Conservation (phyloP, 805 yeast species). For the Candida easanensis region DNA sequence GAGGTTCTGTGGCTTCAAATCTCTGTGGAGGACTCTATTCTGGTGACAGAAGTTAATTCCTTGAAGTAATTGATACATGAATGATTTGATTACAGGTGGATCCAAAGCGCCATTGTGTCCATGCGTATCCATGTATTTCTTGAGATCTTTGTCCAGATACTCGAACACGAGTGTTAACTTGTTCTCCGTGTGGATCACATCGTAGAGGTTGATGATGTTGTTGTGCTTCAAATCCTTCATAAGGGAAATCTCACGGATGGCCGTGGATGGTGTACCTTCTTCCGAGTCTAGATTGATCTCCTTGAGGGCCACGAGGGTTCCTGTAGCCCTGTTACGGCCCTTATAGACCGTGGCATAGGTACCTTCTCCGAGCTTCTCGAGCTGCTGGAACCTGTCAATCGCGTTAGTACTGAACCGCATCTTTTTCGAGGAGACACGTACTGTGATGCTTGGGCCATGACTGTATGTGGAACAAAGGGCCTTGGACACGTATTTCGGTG, state of each 20-base stretch:
- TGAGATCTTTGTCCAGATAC: constrained; percentile 88
- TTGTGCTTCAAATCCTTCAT: constrained; percentile 94
- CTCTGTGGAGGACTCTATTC: constrained; percentile 65
- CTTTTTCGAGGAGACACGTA: constrained; percentile 9
- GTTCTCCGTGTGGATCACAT: constrained; percentile 95
- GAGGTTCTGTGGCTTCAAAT: constrained; percentile 92
- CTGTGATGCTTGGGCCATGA: constrained; percentile 28
- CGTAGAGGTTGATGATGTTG: constrained; percentile 88
- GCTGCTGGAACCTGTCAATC: constrained; percentile 31
- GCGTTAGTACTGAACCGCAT: not conserved
- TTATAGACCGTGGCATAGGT: constrained; percentile 99
- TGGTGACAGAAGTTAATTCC: constrained; percentile 75
- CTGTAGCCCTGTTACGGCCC: constrained; percentile 82
- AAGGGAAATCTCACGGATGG: constrained; percentile 91
- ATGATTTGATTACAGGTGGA: constrained; percentile 78
- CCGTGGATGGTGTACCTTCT: constrained; percentile 97
- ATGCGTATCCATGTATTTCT: constrained; percentile 88
- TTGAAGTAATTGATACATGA: constrained; percentile 88
- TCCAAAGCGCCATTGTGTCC: constrained; percentile 89
- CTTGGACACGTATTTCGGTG: not conserved
- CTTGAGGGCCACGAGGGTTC: constrained; percentile 88
- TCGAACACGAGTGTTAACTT: constrained; percentile 92
- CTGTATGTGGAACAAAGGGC: not conserved
- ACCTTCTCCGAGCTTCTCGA: constrained; percentile 90
- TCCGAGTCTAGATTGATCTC: constrained; percentile 94